phyloP scores from a whole-genome alignment of 2,329 filamentous ascomycete genomes.

The Apiospora marii region DNA sequence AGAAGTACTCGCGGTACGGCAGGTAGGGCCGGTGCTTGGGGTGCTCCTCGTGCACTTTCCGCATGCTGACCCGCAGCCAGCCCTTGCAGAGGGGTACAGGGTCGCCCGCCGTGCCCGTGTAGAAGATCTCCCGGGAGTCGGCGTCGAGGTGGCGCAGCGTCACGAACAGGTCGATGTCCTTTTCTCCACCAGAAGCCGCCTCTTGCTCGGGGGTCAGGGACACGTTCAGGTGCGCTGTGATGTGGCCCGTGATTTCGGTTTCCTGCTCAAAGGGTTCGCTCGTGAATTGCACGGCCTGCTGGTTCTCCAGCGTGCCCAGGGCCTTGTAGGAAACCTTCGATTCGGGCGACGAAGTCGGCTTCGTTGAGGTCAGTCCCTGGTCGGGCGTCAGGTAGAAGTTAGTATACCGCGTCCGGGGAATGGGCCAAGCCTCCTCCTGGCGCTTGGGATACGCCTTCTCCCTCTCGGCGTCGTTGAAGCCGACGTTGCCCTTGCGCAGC shows the following conservation, averaged over 20 bases:
- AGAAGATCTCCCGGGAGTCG: slow-evolving; percentile 63
- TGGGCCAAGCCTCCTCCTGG: slow-evolving; percentile 70
- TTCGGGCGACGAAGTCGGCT: slow-evolving; percentile 35
- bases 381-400: slow-evolving; percentile 65
- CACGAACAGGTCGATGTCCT: slow-evolving; percentile 70
- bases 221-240: slow-evolving; percentile 70
- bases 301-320: slow-evolving; percentile 62
- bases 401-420: slow-evolving; percentile 70
- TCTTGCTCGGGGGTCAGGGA: slow-evolving; percentile 61
- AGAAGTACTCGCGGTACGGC: slow-evolving; percentile 66
- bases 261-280: slow-evolving; percentile 66
- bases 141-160: slow-evolving; percentile 67
- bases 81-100: slow-evolving; percentile 69
- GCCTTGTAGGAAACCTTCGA: slow-evolving; percentile 63
- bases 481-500: slow-evolving; percentile 71
- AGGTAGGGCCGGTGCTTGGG: slow-evolving; percentile 61
- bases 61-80: slow-evolving; percentile 66
- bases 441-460: slow-evolving; percentile 65
- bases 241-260: slow-evolving; percentile 74
- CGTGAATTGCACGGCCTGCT: slow-evolving; percentile 63
- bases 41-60: slow-evolving; percentile 60
- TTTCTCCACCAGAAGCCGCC: slow-evolving; percentile 38
- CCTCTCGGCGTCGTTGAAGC: slow-evolving; percentile 68
- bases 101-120: slow-evolving; percentile 72
- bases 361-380: slow-evolving; percentile 46